Conservation (phyloP, 768 basidiomycete genomes). For the Lentinula lateritia region DNA sequence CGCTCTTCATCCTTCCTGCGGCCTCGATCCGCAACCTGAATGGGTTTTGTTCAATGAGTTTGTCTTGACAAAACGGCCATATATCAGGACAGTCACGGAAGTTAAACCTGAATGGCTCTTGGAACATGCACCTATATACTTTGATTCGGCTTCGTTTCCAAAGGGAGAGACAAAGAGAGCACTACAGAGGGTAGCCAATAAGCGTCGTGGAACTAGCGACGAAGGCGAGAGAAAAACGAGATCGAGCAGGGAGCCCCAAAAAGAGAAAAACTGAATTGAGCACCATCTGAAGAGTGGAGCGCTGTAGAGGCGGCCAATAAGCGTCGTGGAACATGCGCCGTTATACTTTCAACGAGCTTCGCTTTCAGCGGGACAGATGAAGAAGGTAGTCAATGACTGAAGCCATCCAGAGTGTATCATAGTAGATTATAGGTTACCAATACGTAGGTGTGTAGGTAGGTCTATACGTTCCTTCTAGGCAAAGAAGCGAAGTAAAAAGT, state of each 20-base stretch:
- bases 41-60: conserved; percentile 96
- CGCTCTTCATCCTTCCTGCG: conserved; percentile 79
- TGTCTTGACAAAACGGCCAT: conserved; percentile 82
- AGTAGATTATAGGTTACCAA: too few relatives aligned
- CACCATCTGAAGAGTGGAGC: too few relatives aligned
- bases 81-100: conserved; percentile 89
- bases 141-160: conserved; percentile 58
- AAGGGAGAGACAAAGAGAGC: conserved; percentile 70
- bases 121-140: conserved; percentile 62
- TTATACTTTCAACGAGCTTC: too few relatives aligned
- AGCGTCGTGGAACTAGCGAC: conserved; percentile 16
- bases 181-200: conserved; percentile 48
- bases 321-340: too few relatives aligned
- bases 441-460: too few relatives aligned
- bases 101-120: conserved; percentile 83
- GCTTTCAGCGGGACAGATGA: too few relatives aligned
- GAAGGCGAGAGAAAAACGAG: conserved; percentile 6
- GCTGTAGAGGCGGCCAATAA: too few relatives aligned
- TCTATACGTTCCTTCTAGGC: too few relatives aligned
- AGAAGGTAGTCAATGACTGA: too few relatives aligned
- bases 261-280: not conserved
- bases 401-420: too few relatives aligned
- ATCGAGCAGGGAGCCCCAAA: not conserved
- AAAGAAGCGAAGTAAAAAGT: too few relatives aligned
- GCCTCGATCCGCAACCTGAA: conserved; percentile 81